Evolutionary conservation across 148 eudicot species (phyloP).

Genomic region (Persicaria maculosa): DNA sequence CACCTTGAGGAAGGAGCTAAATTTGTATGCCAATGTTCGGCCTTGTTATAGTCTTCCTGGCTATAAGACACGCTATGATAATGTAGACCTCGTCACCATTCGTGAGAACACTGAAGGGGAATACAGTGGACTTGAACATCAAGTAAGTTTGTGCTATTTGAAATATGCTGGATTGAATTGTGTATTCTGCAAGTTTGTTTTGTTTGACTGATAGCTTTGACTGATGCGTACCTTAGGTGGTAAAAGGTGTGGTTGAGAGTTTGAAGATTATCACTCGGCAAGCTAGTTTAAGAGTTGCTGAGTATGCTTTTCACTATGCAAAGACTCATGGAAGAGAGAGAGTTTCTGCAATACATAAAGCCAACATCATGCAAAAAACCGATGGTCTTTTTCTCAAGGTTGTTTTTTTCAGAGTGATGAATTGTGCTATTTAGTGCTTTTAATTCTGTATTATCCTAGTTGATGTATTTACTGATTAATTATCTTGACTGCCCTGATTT

Average conservation of each 20-base stretch:
- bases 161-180: not conserved
- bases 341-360: slow-evolving; percentile 96
- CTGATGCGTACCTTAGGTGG: slow-evolving; percentile 41
- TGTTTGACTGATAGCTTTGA: not conserved
- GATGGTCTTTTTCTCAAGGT: slow-evolving; percentile 97
- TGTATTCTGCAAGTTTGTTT: not conserved
- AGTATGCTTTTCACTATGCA: slow-evolving; percentile 94
- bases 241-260: slow-evolving; percentile 96
- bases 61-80: slow-evolving; percentile 89
- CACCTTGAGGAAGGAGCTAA: slow-evolving; percentile 89
- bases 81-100: slow-evolving; percentile 84
- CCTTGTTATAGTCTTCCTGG: slow-evolving; percentile 99
- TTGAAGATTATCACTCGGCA: slow-evolving; percentile 93
- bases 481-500: not conserved
- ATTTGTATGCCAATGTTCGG: slow-evolving; percentile 91
- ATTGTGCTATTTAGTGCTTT: not conserved
- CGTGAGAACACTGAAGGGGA: slow-evolving; percentile 99
- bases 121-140: slow-evolving; percentile 98
- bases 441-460: slow-evolving; percentile 8
- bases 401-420: slow-evolving; percentile 8
- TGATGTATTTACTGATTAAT: not conserved
- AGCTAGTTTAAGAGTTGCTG: slow-evolving; percentile 96
- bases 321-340: slow-evolving; percentile 83
- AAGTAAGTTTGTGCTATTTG: slow-evolving; percentile 35
- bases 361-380: slow-evolving; percentile 98